Evolutionary conservation across 306 rosid species (phyloP).

Genomic region (Trifolium fragiferum): DNA sequence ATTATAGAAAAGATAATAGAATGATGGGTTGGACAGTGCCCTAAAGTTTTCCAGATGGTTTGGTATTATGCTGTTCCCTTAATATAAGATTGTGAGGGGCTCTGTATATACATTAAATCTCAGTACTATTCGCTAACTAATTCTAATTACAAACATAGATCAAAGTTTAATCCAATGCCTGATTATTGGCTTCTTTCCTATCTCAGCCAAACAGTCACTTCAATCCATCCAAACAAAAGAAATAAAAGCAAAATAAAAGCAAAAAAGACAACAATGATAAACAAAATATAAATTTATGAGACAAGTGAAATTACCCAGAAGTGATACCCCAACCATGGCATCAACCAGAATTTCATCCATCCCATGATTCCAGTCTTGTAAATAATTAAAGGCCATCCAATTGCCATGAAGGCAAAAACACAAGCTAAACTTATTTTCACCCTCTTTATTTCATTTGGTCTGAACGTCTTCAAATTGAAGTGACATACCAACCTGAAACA

Average conservation of each 20-base stretch:
- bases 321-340: constrained; percentile 99
- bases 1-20: not conserved
- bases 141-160: constrained; percentile 3
- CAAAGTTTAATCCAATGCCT: constrained; percentile 29
- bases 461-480: constrained; percentile 80
- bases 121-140: constrained; percentile 7
- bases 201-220: constrained; percentile 1
- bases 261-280: not conserved
- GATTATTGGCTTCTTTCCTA: constrained; percentile 6
- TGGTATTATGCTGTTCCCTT: constrained; percentile 15
- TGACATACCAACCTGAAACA: constrained; percentile 76
- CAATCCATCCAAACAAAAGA: constrained; percentile 20
- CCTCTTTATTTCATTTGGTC: constrained; percentile 80
- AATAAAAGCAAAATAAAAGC: constrained; percentile 13
- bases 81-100: constrained; percentile 21
- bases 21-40: not conserved
- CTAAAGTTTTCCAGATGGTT: constrained; percentile 10
- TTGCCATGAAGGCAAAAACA: constrained; percentile 83
- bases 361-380: constrained; percentile 89
- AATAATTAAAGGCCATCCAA: constrained; percentile 94
- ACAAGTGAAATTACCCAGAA: constrained; percentile 77
- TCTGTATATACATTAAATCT: constrained; percentile 23
- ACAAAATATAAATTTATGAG: constrained; percentile 37
- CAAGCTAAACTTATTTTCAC: constrained; percentile 95
- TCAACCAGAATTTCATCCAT: constrained; percentile 97